Evolutionary conservation across 768 basidiomycete species (phyloP), one percentile per base, ranked within the genome.

Genomic region (Antrodiella citrinella): DNA sequence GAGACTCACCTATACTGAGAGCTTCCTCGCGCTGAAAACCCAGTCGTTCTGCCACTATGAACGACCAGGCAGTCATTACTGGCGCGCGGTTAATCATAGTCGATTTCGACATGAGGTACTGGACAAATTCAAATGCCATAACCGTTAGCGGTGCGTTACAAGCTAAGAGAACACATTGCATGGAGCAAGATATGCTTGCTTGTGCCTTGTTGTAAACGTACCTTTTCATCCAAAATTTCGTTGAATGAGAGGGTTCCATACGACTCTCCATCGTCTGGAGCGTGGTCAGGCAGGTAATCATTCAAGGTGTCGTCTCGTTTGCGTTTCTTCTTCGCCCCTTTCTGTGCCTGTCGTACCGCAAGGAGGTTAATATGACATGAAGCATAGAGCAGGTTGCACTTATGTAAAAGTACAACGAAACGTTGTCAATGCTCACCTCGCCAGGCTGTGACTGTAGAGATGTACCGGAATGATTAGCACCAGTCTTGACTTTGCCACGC

Each of bases 51-150:
- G 90, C 86, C 22, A 97, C 89, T 26, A 91, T 67, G 47, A 77
- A 86, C 2, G 91, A 82, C 95, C 95, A 98, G 1, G 87, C 91
- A 49, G 84, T 92, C 88, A 97, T 89, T 42, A 97, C 74, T 0
- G 95, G 95, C 1, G 95, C 94, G 20, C 95, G 82, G 65, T 98
- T 98, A 42, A 90, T 76, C 18, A 91, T 74, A 18, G 80, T 73
- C 5, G 70, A 73, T 56, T 90, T 84, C 18, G 65, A 66, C 53
- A 65, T 70, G 40, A 96, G 72, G 5, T 72, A 63, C 88, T 91
- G 51, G 30, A 35, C 7, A 15, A 15, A 35, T 7, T 35, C 7
- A 35, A 35, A 35, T 35, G 30, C 15, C 30, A 35, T 35, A 7
- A 35, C 30, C 15, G 30, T 35, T 35, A 35, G 30, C 15, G 30